A percentile compares a stretch with the other conserved stretches of the same genome.
phyloP scores from a whole-genome alignment of 2,329 filamentous ascomycete genomes.

The Penicillium sp. region DNA sequence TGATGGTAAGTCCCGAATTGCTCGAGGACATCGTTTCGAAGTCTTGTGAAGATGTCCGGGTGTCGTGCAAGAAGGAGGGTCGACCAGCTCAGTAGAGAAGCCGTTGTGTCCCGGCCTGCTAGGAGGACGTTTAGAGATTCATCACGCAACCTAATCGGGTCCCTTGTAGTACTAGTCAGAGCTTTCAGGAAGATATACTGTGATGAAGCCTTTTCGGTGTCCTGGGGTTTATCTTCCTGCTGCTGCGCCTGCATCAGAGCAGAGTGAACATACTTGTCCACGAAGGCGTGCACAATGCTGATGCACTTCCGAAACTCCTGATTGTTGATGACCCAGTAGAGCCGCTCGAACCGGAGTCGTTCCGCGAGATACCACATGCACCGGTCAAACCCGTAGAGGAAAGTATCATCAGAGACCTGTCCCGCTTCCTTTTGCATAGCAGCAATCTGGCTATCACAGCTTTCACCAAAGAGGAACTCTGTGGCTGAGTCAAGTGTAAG shows the following conservation, averaged over 20 bases:
- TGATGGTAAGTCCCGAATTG: constrained; percentile 53
- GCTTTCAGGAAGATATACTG: constrained; percentile 1
- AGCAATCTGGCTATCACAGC: neutral
- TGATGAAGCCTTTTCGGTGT: neutral
- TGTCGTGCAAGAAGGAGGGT: constrained; percentile 74
- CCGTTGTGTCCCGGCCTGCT: constrained; percentile 75
- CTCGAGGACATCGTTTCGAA: constrained; percentile 67
- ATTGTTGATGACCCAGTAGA: neutral
- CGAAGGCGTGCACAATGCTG: neutral
- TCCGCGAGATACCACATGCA: neutral
- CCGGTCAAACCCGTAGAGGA: constrained; percentile 1
- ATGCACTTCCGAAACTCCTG: constrained; percentile 2
- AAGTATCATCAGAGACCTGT: neutral
- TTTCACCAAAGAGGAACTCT: constrained; percentile 63
- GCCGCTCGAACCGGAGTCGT: constrained; percentile 3
- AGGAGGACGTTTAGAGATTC: constrained; percentile 74
- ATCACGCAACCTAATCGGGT: constrained; percentile 52
- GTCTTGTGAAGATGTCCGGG: constrained; percentile 61
- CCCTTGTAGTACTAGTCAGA: neutral
- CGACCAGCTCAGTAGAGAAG: constrained; percentile 69
- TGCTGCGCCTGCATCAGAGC: neutral
- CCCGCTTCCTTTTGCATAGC: neutral
- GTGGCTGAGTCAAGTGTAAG: constrained; percentile 67
- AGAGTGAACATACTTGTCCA: neutral
- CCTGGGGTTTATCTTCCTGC: neutral